phyloP scores from a whole-genome alignment of 441 rosid genomes.

The Croton laevigatus region DNA sequence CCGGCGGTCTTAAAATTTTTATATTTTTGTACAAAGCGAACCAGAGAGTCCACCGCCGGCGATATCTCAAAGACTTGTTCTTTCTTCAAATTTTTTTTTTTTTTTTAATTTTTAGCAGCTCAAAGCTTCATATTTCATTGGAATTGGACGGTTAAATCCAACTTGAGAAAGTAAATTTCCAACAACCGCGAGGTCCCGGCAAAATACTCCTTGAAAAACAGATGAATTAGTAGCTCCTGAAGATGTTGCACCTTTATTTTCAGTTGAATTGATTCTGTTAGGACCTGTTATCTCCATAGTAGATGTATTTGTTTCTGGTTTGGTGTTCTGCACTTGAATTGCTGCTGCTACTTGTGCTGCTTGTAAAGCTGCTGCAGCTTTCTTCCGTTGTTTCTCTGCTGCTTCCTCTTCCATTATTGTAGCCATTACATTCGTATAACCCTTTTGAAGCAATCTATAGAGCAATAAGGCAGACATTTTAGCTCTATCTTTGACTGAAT shows the following conservation, averaged over 20 bases:
- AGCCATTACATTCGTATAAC: constrained; percentile 57
- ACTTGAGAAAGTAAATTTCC: constrained; percentile 73
- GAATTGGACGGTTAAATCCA: constrained; percentile 76
- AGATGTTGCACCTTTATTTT: constrained; percentile 24
- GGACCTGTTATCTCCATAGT: constrained; percentile 27
- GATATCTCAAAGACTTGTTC: constrained; percentile 16
- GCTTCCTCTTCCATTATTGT: constrained; percentile 62
- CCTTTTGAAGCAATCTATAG: constrained; percentile 77
- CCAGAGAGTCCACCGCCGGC: constrained; percentile 45
- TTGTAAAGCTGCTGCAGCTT: constrained; percentile 41
- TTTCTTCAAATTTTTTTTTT: constrained; percentile 9
- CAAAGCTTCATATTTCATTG: constrained; percentile 76
- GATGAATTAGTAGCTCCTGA: constrained; percentile 31
- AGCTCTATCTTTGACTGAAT: constrained; percentile 68
- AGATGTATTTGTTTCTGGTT: constrained; percentile 16
- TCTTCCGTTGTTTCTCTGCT: constrained; percentile 58
- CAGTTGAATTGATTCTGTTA: constrained; percentile 23
- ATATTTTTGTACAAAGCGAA: constrained; percentile 41
- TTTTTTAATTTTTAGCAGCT: constrained; percentile 54
- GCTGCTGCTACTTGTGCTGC: constrained; percentile 40
- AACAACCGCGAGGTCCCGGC: constrained; percentile 71
- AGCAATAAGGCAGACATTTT: constrained; percentile 72
- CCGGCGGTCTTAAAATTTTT: constrained; percentile 29
- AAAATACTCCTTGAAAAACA: constrained; percentile 80
- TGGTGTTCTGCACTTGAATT: constrained; percentile 37